A percentile compares a stretch with the other conserved stretches of the same genome.
Evolutionary conservation across 805 yeast genomes (phyloP).

Genomic region (Ogataea philodendri): DNA sequence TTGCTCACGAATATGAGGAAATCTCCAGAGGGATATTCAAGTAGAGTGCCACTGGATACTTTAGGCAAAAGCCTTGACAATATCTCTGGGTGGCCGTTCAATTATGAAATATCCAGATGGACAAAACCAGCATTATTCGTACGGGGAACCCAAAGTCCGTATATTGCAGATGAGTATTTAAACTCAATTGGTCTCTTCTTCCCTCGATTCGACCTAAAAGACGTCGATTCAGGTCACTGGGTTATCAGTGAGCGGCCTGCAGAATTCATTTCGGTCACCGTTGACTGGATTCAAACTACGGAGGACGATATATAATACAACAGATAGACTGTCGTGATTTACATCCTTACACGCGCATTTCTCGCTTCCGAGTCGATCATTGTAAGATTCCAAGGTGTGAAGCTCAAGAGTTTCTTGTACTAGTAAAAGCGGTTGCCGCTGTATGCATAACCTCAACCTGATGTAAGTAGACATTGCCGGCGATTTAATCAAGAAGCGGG

Average conservation of each 20-base stretch:
- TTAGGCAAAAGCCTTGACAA: constrained; percentile 62
- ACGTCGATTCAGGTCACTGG: constrained; percentile 91
- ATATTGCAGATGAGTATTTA: constrained; percentile 79
- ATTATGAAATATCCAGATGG: constrained; percentile 52
- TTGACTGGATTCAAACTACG: constrained; percentile 54
- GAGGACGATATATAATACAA: constrained; percentile 28
- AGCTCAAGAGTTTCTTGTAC: too few species aligned
- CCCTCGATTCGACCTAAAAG: constrained; percentile 72
- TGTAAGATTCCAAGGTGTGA: not conserved
- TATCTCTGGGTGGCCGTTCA: constrained; percentile 77
- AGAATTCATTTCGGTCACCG: constrained; percentile 63
- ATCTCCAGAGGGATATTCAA: constrained; percentile 39
- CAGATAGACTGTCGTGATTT: too few species aligned
- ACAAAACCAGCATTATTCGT: constrained; percentile 74
- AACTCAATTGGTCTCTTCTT: constrained; percentile 72
- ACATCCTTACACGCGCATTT: constrained; percentile 9
- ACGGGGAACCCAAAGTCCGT: constrained; percentile 72
- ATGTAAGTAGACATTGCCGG: too few species aligned
- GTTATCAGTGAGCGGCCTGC: constrained; percentile 81
- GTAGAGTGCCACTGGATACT: constrained; percentile 70
- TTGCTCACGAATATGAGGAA: constrained; percentile 64
- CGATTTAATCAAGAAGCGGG: too few species aligned
- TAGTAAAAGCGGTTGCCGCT: too few species aligned
- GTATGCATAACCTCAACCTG: too few species aligned
- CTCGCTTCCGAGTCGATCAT: constrained; percentile 12